Conservation (phyloP, 805 yeast species). For the Debaryomyces tyrocola region DNA sequence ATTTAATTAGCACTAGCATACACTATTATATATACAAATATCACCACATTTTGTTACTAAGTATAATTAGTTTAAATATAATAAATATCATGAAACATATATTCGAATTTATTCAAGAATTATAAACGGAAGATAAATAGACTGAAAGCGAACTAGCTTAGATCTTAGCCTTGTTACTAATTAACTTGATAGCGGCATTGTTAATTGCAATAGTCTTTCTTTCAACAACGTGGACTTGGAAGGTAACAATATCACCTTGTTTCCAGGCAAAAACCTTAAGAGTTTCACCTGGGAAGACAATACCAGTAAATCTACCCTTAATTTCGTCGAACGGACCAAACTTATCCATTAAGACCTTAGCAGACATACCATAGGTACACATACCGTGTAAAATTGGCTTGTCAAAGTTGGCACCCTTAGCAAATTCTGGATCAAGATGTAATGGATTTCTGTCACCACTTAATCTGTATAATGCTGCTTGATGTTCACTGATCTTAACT, state of each 20-base stretch:
- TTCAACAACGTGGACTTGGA: constrained; percentile 81
- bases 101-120: too few relatives aligned
- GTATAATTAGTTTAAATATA: too few relatives aligned
- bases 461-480: constrained; percentile 86
- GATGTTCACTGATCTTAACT: constrained; percentile 62
- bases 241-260: constrained; percentile 64
- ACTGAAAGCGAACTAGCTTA: constrained; percentile 12
- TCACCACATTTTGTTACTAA: too few relatives aligned
- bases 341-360: constrained; percentile 72
- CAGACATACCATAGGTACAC: constrained; percentile 80
- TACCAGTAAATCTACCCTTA: constrained; percentile 87
- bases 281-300: constrained; percentile 94
- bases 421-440: constrained; percentile 91
- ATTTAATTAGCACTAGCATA: background rate
- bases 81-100: too few relatives aligned
- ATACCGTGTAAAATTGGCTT: constrained; percentile 92
- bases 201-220: constrained; percentile 77
- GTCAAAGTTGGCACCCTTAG: constrained; percentile 81
- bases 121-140: constrained; percentile 4
- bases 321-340: constrained; percentile 81
- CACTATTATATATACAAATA: too few relatives aligned
- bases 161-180: constrained; percentile 41
- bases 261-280: constrained; percentile 84
- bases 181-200: constrained; percentile 77
- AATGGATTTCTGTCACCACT: constrained; percentile 95